Conservation (phyloP, 2,329 filamentous ascomycete genomes). For the Xylariales sp. region DNA sequence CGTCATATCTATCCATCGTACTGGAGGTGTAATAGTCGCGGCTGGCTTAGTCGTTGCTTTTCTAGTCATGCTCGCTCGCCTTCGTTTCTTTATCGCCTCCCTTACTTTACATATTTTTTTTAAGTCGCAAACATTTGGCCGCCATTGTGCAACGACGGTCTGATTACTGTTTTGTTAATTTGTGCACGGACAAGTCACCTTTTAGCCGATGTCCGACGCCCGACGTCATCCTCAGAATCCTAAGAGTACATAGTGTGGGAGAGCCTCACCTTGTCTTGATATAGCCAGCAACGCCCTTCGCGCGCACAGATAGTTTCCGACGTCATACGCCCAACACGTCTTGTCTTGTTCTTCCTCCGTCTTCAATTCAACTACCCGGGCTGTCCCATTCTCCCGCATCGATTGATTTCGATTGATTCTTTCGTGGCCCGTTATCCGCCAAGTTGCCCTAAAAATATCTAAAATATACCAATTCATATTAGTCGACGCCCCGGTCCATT, state of each 20-base stretch:
- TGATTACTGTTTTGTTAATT: slow-evolving; percentile 14
- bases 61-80: slow-evolving; percentile 3
- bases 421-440: slow-evolving; percentile 14
- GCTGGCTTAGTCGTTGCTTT: slow-evolving; percentile 22
- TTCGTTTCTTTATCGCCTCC: neutral
- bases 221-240: slow-evolving; percentile 29
- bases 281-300: slow-evolving; percentile 7
- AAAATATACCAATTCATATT: slow-evolving; percentile 15
- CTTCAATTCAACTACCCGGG: neutral
- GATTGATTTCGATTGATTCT: slow-evolving; percentile 8
- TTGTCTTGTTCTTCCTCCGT: neutral
- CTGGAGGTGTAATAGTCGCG: neutral
- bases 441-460: slow-evolving; percentile 1
- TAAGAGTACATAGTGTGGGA: slow-evolving; percentile 11
- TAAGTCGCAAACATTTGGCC: neutral
- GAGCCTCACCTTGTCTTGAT: slow-evolving; percentile 30
- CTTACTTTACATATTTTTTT: neutral
- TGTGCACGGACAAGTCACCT: slow-evolving; percentile 19
- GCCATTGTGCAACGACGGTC: slow-evolving; percentile 11
- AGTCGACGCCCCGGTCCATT: slow-evolving; percentile 14
- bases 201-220: slow-evolving; percentile 21
- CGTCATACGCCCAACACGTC: slow-evolving; percentile 28
- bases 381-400: neutral
- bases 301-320: slow-evolving; percentile 23
- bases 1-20: slow-evolving; percentile 1